phyloP scores from a whole-genome alignment of 1,284 basidiomycete genomes.

The Cryptococcus jaspeensis region DNA sequence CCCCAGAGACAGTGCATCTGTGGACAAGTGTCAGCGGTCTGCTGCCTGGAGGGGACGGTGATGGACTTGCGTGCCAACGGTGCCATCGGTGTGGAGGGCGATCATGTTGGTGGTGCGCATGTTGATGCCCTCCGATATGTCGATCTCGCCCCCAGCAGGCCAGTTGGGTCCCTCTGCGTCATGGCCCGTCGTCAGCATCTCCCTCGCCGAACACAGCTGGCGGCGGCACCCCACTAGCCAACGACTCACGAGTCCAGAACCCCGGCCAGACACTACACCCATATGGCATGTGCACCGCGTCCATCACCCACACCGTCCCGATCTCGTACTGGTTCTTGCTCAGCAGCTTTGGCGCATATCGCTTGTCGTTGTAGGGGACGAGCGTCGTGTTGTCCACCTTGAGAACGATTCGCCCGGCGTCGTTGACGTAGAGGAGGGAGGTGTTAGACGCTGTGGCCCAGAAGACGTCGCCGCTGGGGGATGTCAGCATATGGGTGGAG shows the following conservation, averaged over 20 bases:
- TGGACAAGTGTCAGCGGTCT: not conserved
- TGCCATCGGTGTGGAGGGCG: constrained; percentile 46
- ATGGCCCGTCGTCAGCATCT: constrained; percentile 1
- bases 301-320: constrained; percentile 66
- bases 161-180: constrained; percentile 39
- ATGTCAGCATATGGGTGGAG: not conserved
- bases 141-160: constrained; percentile 45
- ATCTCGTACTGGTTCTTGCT: constrained; percentile 61
- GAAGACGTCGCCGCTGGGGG: constrained; percentile 60
- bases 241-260: constrained; percentile 28
- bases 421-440: constrained; percentile 58
- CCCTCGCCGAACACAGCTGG: no score
- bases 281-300: constrained; percentile 65
- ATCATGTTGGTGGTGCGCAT: constrained; percentile 39
- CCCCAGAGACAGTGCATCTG: constrained; percentile 26
- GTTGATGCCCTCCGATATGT: constrained; percentile 48
- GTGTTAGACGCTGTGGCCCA: constrained; percentile 44
- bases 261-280: constrained; percentile 42
- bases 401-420: constrained; percentile 70
- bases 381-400: constrained; percentile 48
- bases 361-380: constrained; percentile 60
- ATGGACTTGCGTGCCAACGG: constrained; percentile 16
- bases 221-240: not conserved
- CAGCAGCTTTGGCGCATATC: constrained; percentile 67
- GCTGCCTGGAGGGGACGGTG: not conserved